Conservation (phyloP, 768 basidiomycete genomes). For the Amanita rubescens region DNA sequence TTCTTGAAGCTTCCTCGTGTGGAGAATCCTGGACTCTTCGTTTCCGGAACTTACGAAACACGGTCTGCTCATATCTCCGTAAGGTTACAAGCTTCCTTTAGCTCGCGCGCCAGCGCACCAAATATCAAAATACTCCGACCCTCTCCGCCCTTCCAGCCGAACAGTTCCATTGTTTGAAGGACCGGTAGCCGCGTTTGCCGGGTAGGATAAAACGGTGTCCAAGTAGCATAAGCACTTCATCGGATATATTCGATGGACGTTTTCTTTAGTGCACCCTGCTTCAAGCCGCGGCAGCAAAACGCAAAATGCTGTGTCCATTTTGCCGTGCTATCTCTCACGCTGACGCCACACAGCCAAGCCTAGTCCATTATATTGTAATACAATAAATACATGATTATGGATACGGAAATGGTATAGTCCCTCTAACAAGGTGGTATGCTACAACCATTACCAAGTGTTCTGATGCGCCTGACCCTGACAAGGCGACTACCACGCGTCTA, state of each 20-base stretch:
- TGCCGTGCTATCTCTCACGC: background rate
- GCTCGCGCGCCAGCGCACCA: background rate
- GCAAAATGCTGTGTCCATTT: background rate
- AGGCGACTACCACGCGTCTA: conserved; percentile 16
- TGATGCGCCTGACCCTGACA: background rate
- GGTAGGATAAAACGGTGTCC: too few species aligned
- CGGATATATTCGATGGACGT: too few species aligned
- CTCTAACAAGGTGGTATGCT: background rate
- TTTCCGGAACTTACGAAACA: too few species aligned
- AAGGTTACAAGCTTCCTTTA: too few species aligned
- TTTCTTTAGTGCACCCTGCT: too few species aligned
- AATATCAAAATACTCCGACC: background rate
- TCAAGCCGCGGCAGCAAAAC: background rate
- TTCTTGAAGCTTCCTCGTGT: too few species aligned
- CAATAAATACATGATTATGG: conserved; percentile 1
- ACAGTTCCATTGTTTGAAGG: too few species aligned
- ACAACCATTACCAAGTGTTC: background rate
- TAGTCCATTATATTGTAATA: background rate
- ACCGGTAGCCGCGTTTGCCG: too few species aligned
- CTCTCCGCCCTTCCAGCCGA: background rate
- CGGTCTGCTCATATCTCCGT: too few species aligned
- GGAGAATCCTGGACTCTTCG: too few species aligned
- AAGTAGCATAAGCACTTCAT: too few species aligned
- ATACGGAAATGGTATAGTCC: background rate
- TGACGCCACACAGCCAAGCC: background rate